Evolutionary conservation across 2,329 filamentous ascomycete genomes (phyloP).

Genomic region (Chalara sp.): DNA sequence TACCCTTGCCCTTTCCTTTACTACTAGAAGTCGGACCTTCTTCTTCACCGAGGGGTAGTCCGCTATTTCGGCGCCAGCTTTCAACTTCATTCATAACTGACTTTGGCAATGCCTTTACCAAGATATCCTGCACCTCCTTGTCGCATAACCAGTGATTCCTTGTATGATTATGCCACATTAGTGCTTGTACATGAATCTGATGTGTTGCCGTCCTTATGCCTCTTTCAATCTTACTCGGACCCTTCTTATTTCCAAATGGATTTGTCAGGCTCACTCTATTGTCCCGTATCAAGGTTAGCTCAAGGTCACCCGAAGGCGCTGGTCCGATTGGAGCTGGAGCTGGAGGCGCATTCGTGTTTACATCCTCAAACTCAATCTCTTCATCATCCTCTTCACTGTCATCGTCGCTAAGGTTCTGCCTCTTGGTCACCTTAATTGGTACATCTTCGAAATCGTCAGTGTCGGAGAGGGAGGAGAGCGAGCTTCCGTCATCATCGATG

Average conservation of each 20-base stretch:
- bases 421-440: too few relatives aligned
- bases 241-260: conserved; percentile 65
- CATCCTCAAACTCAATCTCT: conserved; percentile 51
- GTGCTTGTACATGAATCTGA: conserved; percentile 77
- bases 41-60: conserved; percentile 42
- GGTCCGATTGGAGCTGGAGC: conserved; percentile 26
- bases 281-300: conserved; percentile 61
- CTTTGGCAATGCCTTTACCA: conserved; percentile 66
- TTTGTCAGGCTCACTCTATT: conserved; percentile 54
- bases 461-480: conserved; percentile 18
- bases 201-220: conserved; percentile 74
- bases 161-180: conserved; percentile 85
- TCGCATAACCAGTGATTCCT: conserved; percentile 83
- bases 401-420: too few relatives aligned
- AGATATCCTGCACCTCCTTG: conserved; percentile 62
- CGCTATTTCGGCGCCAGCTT: conserved; percentile 64
- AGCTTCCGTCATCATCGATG: conserved; percentile 33
- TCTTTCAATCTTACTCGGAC: conserved; percentile 77
- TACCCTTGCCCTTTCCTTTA: conserved; percentile 29
- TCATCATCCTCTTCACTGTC: background rate
- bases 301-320: conserved; percentile 57
- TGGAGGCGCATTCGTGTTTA: conserved; percentile 11
- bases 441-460: too few relatives aligned
- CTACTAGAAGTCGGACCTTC: conserved; percentile 25
- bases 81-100: conserved; percentile 59